Base-by-base conservation (phyloP, 2,329 filamentous ascomycete species). In the Coniella lustricola region DNA sequence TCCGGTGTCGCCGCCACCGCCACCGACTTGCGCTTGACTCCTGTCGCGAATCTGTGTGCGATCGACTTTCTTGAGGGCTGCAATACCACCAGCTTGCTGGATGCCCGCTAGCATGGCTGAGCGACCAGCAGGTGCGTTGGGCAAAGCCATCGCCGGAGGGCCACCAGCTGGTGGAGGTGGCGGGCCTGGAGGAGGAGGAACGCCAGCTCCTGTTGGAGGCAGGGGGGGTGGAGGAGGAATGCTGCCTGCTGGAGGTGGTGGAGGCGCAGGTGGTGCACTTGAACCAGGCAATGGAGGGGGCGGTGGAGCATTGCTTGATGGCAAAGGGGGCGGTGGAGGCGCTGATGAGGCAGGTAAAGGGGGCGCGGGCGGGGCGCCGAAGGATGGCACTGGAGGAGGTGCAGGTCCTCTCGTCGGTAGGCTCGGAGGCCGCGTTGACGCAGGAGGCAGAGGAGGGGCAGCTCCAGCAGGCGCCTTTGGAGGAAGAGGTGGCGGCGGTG, bases 41-140 rank as follows among this genome's bases (percentile, higher is more conserved):
- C 86, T 76, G 66, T 90, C 85, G 57, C 79, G 73, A 64, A 90
- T 87, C 65, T 87, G 73, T 52, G 60, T 67, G 52, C 81, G 76
- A 54, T 85, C 81, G 29, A 91, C 85, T 67, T 90, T 91, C 68
- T 84, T 89, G 59, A 93, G 73, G 18, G 81, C 71, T 20, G 71
- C 77, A 52, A 85, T 79, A 51, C 82, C 82, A 36, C 82, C 82
- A 13, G 81, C 78, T 44, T 79, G 80, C 54, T 86, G 82, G 54
- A 93, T 93, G 60, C 84, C 79, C 38, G 81, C 84, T 56, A 86
- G 70, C 62, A 88, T 68, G 47, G 80, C 85, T 54, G 73, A 72
- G 57, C 77, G 82, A 51, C 67, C 66, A 45, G 66, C 54, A 33
- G 74, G 73, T 31, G 67, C 65, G 10, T 65, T 66, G 10, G 64